These are phyloP conservation scores for Bocquillonia castaneifolia DNA, from an alignment of 441 rosid species.

Conservation along the genomic window DNA sequence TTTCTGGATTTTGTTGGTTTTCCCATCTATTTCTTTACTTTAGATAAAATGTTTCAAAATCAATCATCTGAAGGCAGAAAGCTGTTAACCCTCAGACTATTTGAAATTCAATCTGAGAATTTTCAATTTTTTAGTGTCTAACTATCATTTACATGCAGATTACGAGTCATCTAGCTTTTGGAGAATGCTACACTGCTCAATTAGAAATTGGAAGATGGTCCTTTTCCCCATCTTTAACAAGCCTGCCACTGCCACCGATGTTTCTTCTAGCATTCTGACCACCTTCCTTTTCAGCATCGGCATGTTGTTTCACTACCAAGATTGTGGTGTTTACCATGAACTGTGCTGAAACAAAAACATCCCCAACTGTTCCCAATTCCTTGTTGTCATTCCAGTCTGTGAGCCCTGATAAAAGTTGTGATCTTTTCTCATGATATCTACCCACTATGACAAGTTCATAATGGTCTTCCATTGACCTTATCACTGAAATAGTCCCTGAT, in stretches of 20 bases:
- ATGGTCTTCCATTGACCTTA: slow-evolving; percentile 25
- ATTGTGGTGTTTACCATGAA: slow-evolving; percentile 33
- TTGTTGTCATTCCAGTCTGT: slow-evolving; percentile 18
- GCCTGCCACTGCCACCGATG: neutral
- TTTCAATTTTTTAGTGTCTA: neutral
- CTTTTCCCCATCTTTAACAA: slow-evolving; percentile 9
- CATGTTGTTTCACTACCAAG: slow-evolving; percentile 41
- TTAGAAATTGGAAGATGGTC: slow-evolving; percentile 8
- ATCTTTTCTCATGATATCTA: slow-evolving; percentile 14
- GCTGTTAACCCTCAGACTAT: neutral
- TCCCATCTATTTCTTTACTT: neutral
- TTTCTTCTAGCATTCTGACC: neutral
- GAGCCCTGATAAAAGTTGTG: slow-evolving; percentile 24
- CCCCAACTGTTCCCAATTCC: slow-evolving; percentile 29
- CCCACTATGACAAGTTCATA: slow-evolving; percentile 31
- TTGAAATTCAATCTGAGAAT: neutral
- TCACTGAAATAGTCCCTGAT: slow-evolving; percentile 13
- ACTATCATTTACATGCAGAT: slow-evolving; percentile 11
- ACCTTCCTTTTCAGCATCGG: neutral
- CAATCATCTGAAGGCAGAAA: slow-evolving; percentile 3
- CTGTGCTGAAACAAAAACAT: slow-evolving; percentile 19
- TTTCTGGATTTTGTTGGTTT: neutral
- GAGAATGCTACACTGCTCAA: neutral
- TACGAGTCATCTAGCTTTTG: neutral
- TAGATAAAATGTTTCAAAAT: neutral